These are phyloP conservation scores for Paramecium octaurelia DNA, from an alignment of 73 alveolate species.

Conservation along the genomic window DNA sequence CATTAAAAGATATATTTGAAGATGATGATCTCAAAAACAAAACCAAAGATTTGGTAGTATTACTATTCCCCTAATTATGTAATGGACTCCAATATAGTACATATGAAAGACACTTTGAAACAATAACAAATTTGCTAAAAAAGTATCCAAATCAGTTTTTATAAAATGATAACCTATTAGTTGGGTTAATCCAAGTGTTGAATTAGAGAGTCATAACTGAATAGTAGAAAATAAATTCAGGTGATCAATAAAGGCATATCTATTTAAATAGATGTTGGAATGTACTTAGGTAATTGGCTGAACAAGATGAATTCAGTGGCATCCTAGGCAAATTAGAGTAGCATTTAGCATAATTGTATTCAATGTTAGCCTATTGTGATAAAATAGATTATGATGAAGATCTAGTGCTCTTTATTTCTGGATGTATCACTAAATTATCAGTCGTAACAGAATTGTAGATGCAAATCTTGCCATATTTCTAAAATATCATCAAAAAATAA, in stretches of 20 bases:
- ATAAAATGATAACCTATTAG: neutral
- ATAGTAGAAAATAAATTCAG: slow-evolving; percentile 22
- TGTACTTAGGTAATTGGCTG: slow-evolving; percentile 63
- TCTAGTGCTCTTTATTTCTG: slow-evolving; percentile 60
- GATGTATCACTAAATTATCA: slow-evolving; percentile 58
- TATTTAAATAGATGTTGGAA: slow-evolving; percentile 78
- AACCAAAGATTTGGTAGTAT: neutral
- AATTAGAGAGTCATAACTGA: slow-evolving; percentile 27
- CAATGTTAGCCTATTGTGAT: slow-evolving; percentile 39
- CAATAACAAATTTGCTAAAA: slow-evolving; percentile 38
- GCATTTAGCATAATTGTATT: slow-evolving; percentile 64
- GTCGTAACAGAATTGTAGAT: slow-evolving; percentile 23
- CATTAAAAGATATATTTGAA: slow-evolving; percentile 52
- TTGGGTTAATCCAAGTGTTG: neutral
- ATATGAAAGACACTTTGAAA: slow-evolving; percentile 54
- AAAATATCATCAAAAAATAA: slow-evolving; percentile 18
- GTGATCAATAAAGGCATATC: slow-evolving; percentile 54
- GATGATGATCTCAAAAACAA: slow-evolving; percentile 37
- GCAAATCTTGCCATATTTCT: slow-evolving; percentile 25
- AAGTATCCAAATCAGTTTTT: neutral
- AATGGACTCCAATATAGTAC: neutral
- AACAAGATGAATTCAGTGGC: slow-evolving; percentile 48
- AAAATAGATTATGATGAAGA: slow-evolving; percentile 80
- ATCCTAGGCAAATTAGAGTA: slow-evolving; percentile 56
- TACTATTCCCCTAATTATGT: neutral